These are phyloP conservation scores for Fusarium setosum DNA, from an alignment of 2,329 filamentous ascomycete genomes.

Conservation along the genomic window DNA sequence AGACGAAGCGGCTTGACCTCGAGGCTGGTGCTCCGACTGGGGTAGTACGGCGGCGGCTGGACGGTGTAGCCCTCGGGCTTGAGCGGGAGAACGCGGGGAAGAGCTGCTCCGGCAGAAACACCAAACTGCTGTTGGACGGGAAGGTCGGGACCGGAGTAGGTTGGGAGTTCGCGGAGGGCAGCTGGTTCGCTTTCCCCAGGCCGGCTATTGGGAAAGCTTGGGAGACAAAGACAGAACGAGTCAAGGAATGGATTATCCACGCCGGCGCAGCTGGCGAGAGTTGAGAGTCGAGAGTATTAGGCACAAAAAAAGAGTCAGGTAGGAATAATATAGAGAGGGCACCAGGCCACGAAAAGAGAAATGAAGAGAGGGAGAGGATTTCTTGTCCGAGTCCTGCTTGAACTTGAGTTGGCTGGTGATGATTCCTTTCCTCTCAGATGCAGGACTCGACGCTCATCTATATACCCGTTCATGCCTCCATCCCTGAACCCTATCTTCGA, in stretches of 20 bases:
- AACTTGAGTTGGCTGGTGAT: constrained; percentile 20
- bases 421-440: not conserved
- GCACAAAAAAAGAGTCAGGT: not conserved
- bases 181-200: constrained; percentile 24
- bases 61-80: constrained; percentile 29
- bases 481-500: not conserved
- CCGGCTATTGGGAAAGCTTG: constrained; percentile 30
- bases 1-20: constrained; percentile 35
- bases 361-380: not conserved
- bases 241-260: constrained; percentile 34
- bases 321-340: constrained; percentile 8
- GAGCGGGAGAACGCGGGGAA: constrained; percentile 33
- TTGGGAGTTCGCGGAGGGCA: constrained; percentile 21
- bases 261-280: constrained; percentile 28
- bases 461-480: constrained; percentile 12
- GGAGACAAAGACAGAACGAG: constrained; percentile 32
- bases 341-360: constrained; percentile 13
- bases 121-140: constrained; percentile 15
- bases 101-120: constrained; percentile 26
- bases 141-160: constrained; percentile 27
- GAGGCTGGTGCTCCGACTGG: constrained; percentile 20
- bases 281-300: constrained; percentile 5
- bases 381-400: constrained; percentile 10
- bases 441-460: constrained; percentile 14
- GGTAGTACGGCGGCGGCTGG: constrained; percentile 32